These are phyloP conservation scores for Seiridium unicorne DNA, from an alignment of 2,329 filamentous ascomycete species.

Conservation along the genomic window DNA sequence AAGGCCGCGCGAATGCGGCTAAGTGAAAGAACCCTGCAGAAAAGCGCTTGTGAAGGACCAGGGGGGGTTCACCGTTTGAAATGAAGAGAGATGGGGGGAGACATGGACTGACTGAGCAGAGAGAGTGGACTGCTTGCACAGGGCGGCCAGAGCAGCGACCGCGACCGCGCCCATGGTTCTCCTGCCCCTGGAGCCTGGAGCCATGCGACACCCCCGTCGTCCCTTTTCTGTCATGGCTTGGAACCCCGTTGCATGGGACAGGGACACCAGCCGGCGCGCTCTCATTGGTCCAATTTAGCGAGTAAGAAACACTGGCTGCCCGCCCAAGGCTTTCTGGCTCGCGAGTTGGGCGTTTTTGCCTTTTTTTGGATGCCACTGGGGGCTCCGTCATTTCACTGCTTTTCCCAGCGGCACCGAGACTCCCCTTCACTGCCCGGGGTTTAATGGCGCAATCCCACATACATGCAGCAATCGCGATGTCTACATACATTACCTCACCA, in stretches of 20 bases:
- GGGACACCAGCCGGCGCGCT: neutral
- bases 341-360: neutral
- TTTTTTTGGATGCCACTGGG: neutral
- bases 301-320: neutral
- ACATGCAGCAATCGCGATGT: neutral
- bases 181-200: neutral
- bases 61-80: neutral
- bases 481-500: too few relatives aligned
- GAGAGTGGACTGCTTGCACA: neutral
- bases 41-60: neutral
- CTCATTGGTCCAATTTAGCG: neutral
- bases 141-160: neutral
- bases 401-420: neutral
- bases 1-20: conserved; percentile 6
- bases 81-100: neutral
- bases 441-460: neutral
- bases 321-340: neutral
- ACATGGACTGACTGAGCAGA: neutral
- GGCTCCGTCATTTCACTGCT: neutral
- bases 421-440: neutral
- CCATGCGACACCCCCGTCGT: conserved; percentile 6
- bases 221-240: conserved; percentile 1
- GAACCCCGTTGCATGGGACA: conserved; percentile 4
- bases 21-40: conserved; percentile 2
- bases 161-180: neutral